Evolutionary conservation across 805 yeast species (phyloP).

Genomic region (Metschnikowia colocasiae): DNA sequence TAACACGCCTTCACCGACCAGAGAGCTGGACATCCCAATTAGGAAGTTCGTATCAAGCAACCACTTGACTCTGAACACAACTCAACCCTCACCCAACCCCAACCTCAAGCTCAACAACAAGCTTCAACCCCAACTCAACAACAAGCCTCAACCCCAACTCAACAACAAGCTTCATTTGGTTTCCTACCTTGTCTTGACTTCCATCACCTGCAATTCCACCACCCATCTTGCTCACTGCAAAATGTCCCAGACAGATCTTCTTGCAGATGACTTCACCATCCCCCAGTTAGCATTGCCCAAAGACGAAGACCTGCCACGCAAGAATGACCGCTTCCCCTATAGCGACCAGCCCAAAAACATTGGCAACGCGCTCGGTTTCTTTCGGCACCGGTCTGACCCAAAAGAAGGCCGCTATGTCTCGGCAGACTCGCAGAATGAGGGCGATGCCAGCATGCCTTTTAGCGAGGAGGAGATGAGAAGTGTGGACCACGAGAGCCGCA

Average conservation of each 20-base stretch:
- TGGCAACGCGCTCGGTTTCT: constrained; percentile 33
- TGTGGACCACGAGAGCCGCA: constrained; percentile 4
- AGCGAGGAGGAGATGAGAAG: constrained; percentile 14
- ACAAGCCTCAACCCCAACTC: too few relatives aligned
- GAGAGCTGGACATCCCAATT: background rate
- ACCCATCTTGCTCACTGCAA: too few relatives aligned
- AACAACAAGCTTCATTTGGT: background rate
- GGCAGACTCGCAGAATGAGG: constrained; percentile 29
- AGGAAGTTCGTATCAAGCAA: background rate
- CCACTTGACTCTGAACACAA: too few relatives aligned
- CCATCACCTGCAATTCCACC: too few relatives aligned
- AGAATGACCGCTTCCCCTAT: constrained; percentile 3
- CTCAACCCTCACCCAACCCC: too few relatives aligned
- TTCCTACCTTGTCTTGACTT: background rate
- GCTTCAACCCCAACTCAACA: too few relatives aligned
- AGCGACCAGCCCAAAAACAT: constrained; percentile 20
- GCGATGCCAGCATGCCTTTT: constrained; percentile 20
- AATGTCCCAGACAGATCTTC: constrained; percentile 4
- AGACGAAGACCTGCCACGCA: background rate
- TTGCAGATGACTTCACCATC: constrained; percentile 7
- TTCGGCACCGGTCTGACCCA: constrained; percentile 26
- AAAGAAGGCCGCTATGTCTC: constrained; percentile 30
- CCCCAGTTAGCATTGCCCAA: constrained; percentile 11
- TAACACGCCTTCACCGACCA: background rate
- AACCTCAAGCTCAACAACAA: too few relatives aligned